Evolutionary conservation across 2,329 filamentous ascomycete genomes (phyloP).

Genomic region (Cladophialophora bantiana): DNA sequence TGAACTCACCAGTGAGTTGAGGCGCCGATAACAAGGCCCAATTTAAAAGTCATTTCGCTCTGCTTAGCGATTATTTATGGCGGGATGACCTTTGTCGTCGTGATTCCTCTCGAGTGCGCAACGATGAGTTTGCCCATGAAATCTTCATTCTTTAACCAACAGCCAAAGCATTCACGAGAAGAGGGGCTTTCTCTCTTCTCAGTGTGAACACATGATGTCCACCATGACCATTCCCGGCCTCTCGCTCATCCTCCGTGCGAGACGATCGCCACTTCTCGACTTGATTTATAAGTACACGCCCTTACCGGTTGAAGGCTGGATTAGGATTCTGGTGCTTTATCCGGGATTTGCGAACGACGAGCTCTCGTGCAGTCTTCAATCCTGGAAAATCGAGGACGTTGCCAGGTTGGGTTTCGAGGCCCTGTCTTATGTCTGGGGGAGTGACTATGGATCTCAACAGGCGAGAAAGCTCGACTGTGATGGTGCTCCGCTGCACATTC

Average conservation of each 20-base stretch:
- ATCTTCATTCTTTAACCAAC: neutral
- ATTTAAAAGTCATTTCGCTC: neutral
- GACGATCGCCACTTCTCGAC: neutral
- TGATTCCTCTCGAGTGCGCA: neutral
- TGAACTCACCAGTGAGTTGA: neutral
- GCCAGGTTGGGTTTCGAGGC: neutral
- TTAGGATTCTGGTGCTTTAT: neutral
- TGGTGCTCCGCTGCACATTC: slow-evolving; percentile 16
- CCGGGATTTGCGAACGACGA: neutral
- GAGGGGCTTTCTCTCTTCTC: neutral
- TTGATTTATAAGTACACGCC: slow-evolving; percentile 1
- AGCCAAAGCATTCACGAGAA: neutral
- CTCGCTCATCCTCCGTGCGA: slow-evolving; percentile 1
- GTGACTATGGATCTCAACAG: neutral
- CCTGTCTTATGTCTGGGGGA: slow-evolving; percentile 13
- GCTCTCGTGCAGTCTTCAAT: slow-evolving; percentile 5
- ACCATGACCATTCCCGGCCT: neutral
- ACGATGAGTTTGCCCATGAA: neutral
- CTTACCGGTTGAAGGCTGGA: slow-evolving; percentile 1
- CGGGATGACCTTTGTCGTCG: neutral
- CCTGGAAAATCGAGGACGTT: neutral
- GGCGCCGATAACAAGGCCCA: neutral
- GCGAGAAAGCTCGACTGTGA: slow-evolving; percentile 13
- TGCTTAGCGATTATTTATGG: neutral
- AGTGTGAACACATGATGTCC: neutral